Evolutionary conservation across 139 green algal genomes (phyloP).

Genomic region (Coelastrella sp.): DNA sequence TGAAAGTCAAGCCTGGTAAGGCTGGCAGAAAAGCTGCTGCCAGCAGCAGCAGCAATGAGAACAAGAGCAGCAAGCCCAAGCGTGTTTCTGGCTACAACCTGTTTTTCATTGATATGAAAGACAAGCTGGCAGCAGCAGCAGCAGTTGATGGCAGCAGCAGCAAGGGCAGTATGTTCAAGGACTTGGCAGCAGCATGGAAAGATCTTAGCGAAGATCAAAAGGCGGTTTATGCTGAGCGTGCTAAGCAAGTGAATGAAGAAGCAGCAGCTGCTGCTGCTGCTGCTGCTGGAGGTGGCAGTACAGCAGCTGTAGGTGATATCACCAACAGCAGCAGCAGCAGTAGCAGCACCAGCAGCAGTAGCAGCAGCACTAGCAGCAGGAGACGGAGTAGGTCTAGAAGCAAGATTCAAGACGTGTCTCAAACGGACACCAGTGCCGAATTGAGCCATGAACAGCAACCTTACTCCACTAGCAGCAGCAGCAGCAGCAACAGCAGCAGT

Average conservation of each 20-base stretch:
- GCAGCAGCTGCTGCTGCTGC: background rate
- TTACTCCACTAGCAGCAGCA: background rate
- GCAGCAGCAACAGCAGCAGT: background rate
- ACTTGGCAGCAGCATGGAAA: conserved; percentile 57
- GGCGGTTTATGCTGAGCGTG: conserved; percentile 46
- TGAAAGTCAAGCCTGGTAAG: conserved; percentile 26
- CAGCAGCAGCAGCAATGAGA: conserved; percentile 11
- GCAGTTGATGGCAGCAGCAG: conserved; percentile 27
- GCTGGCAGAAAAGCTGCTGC: background rate
- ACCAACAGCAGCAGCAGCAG: background rate
- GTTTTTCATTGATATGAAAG: conserved; percentile 21
- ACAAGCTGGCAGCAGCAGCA: background rate
- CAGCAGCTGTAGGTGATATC: too few relatives aligned
- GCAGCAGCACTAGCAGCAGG: background rate
- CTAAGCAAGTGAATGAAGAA: background rate
- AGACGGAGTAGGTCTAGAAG: background rate
- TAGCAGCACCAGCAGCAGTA: background rate
- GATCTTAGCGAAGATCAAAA: conserved; percentile 67
- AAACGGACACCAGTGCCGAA: background rate
- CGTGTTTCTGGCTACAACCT: conserved; percentile 27
- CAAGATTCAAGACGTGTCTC: background rate
- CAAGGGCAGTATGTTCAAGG: background rate
- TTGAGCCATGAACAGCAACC: background rate
- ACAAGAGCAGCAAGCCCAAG: background rate
- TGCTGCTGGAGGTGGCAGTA: background rate